These are phyloP conservation scores for Coleophoma cylindrospora DNA, from an alignment of 2,329 filamentous ascomycete species.

Conservation along the genomic window DNA sequence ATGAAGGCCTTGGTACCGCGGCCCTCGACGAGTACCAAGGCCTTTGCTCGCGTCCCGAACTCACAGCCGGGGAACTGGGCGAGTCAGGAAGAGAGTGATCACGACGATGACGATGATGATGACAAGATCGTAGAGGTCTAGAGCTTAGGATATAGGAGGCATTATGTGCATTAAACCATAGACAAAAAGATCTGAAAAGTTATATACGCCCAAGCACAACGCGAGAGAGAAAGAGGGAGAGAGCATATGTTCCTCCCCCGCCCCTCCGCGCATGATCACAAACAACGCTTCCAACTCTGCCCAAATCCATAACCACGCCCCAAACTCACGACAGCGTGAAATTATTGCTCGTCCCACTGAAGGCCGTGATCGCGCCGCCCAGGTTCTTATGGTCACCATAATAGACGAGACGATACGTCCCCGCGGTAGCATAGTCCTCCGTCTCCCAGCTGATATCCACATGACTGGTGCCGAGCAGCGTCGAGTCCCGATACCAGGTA, in stretches of 20 bases:
- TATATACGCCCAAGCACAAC: too few species aligned
- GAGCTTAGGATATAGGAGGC: conserved; percentile 1
- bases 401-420: conserved; percentile 75
- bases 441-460: conserved; percentile 80
- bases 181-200: neutral
- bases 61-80: conserved; percentile 4
- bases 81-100: conserved; percentile 15
- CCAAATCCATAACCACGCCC: neutral
- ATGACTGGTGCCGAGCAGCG: conserved; percentile 66
- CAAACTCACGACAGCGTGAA: conserved; percentile 15
- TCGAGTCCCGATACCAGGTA: conserved; percentile 68
- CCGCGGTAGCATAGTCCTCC: conserved; percentile 47
- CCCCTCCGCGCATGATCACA: neutral
- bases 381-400: conserved; percentile 74
- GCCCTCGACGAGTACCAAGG: neutral
- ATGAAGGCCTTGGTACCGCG: conserved; percentile 19
- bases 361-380: conserved; percentile 54
- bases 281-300: neutral
- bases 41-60: conserved; percentile 5
- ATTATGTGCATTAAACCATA: neutral
- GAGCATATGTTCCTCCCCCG: too few species aligned
- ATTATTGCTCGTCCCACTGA: conserved; percentile 56
- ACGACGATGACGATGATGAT: conserved; percentile 23
- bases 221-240: too few species aligned
- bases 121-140: conserved; percentile 28